A percentile compares a stretch with the other conserved stretches of the same genome.
Evolutionary conservation across 306 rosid species (phyloP).

Genomic region (Nissolia schottii): DNA sequence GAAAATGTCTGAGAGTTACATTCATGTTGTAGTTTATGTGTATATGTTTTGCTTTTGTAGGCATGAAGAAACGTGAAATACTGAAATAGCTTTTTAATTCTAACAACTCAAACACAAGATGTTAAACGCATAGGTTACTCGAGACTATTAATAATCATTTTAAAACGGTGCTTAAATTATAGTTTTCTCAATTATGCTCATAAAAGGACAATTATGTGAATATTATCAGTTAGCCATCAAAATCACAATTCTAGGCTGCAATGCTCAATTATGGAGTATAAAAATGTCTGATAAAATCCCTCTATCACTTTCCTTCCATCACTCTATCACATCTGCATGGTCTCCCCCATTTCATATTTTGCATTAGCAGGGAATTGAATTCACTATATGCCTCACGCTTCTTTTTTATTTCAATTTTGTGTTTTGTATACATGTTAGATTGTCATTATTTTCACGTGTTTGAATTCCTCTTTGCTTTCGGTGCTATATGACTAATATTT

Average conservation of each 20-base stretch:
- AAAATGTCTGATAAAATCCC: too few species aligned
- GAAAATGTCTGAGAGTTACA: not conserved
- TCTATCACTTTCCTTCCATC: not conserved
- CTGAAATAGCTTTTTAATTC: not conserved
- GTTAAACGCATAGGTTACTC: too few species aligned
- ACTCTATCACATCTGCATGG: not conserved
- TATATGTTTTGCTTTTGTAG: not conserved
- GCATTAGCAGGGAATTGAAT: not conserved
- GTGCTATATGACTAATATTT: constrained; percentile 14
- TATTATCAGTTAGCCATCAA: too few species aligned
- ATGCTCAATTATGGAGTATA: too few species aligned
- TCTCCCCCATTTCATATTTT: not conserved
- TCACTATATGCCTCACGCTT: not conserved
- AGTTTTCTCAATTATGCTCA: too few species aligned
- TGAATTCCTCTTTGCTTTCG: not conserved
- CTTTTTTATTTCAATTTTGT: not conserved
- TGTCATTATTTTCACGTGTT: constrained; percentile 12
- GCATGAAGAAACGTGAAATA: not conserved
- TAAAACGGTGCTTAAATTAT: too few species aligned
- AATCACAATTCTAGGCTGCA: too few species aligned
- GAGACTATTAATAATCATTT: too few species aligned
- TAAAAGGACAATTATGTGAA: too few species aligned
- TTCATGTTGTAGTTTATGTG: not conserved
- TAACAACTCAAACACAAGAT: too few species aligned
- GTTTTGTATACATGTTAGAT: not conserved